A percentile compares a stretch with the other conserved stretches of the same genome.
These are phyloP conservation scores for Lactarius evosmus DNA, from an alignment of 768 basidiomycete species.

Conservation along the genomic window DNA sequence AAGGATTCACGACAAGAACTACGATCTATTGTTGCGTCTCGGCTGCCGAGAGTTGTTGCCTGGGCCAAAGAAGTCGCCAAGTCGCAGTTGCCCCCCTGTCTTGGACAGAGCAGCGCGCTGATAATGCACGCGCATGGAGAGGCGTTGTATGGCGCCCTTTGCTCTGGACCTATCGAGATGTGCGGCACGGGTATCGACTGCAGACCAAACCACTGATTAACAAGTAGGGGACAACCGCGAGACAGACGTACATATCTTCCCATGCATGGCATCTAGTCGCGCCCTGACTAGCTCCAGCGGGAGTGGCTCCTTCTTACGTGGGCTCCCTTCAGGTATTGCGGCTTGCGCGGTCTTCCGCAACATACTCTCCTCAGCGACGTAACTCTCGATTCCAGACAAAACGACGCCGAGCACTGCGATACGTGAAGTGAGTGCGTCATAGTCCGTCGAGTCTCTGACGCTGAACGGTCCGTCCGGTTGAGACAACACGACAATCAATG, in stretches of 20 bases:
- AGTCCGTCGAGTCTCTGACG: slow-evolving; percentile 43
- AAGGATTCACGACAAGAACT: neutral
- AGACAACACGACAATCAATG: slow-evolving; percentile 49
- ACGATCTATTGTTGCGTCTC: slow-evolving; percentile 12
- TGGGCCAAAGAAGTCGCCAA: slow-evolving; percentile 20
- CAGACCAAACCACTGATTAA: neutral
- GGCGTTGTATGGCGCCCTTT: slow-evolving; percentile 64
- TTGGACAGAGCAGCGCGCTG: slow-evolving; percentile 44
- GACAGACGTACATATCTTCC: slow-evolving; percentile 53
- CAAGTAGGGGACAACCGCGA: neutral
- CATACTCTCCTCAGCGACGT: slow-evolving; percentile 46
- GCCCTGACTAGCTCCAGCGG: slow-evolving; percentile 49
- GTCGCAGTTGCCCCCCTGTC: slow-evolving; percentile 20
- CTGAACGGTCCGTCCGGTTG: slow-evolving; percentile 40
- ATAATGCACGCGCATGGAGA: slow-evolving; percentile 61
- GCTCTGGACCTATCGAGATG: slow-evolving; percentile 73
- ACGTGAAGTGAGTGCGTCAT: slow-evolving; percentile 54
- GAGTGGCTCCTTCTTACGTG: slow-evolving; percentile 38
- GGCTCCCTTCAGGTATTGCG: slow-evolving; percentile 26
- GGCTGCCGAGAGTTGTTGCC: slow-evolving; percentile 13
- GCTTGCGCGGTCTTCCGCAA: slow-evolving; percentile 9
- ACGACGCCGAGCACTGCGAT: slow-evolving; percentile 57
- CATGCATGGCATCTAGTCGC: slow-evolving; percentile 52
- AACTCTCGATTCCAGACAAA: slow-evolving; percentile 55
- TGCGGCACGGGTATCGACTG: slow-evolving; percentile 71